Percentiles rank a stretch among this genome's conserved stretches.
phyloP scores from a whole-genome alignment of 1,284 basidiomycete species.

The Cutaneotrichosporon cavernicola region DNA sequence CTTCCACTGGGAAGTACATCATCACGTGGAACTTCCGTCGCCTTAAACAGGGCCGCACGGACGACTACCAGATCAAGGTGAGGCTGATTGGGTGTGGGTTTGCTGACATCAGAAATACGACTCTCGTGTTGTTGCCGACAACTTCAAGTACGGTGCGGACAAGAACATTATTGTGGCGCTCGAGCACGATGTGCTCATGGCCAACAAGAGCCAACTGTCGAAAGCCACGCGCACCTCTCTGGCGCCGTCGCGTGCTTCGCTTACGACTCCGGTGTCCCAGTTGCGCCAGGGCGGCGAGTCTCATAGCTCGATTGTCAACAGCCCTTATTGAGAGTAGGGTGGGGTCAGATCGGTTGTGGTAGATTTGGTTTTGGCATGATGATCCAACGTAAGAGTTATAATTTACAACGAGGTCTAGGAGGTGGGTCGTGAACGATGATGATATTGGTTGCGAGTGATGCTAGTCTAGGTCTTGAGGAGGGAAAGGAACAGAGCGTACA shows the following conservation, averaged over 20 bases:
- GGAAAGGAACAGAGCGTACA: neutral
- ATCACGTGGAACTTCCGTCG: slow-evolving; percentile 95
- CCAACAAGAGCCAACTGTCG: slow-evolving; percentile 88
- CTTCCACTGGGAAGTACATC: slow-evolving; percentile 91
- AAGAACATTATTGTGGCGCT: slow-evolving; percentile 95
- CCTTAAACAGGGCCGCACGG: slow-evolving; percentile 84
- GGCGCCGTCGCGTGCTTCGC: slow-evolving; percentile 18
- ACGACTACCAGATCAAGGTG: slow-evolving; percentile 94
- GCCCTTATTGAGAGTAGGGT: slow-evolving; percentile 38
- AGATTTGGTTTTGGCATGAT: slow-evolving; percentile 5
- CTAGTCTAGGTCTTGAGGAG: neutral
- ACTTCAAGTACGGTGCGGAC: slow-evolving; percentile 93
- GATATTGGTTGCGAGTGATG: neutral
- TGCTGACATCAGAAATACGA: slow-evolving; percentile 63
- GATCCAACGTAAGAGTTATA: slow-evolving; percentile 5
- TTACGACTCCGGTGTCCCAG: slow-evolving; percentile 38
- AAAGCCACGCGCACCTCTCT: slow-evolving; percentile 47
- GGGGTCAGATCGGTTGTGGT: slow-evolving; percentile 4
- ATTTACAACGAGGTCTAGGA: slow-evolving; percentile 11
- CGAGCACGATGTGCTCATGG: slow-evolving; percentile 87
- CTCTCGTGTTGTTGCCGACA: slow-evolving; percentile 90
- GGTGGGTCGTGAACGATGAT: slow-evolving; percentile 1
- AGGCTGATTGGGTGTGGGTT: slow-evolving; percentile 4
- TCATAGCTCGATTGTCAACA: slow-evolving; percentile 45
- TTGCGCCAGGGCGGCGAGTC: slow-evolving; percentile 31